Evolutionary conservation across 257 asterid genomes (phyloP), one percentile per base, ranked within the genome.

Genomic region (Petrea volubilis): DNA sequence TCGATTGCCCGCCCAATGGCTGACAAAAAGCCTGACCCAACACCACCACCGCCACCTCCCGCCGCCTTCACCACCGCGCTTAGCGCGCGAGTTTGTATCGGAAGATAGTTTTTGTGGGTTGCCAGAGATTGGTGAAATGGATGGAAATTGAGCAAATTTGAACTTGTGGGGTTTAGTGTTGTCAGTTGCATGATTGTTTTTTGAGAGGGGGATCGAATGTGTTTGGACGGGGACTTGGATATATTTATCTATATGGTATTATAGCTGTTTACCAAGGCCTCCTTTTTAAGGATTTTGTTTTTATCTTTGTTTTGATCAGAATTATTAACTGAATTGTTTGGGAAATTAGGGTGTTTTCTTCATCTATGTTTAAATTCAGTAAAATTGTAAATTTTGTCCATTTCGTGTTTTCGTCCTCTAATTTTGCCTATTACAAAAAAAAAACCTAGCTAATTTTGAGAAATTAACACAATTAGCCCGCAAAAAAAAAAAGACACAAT

Each of bases 1-100:
- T 92, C 98, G 3, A 95, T 92, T 38, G 90, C 91, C 55, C 91
- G 90, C 78, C 96, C 96, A 44, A 95, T 80, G 70, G 96, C 85
- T 50, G 96, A 84, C 78, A 89, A 61, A 78, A 94, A 87, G 17
- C 92, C 98, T 4, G 88, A 75, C 55, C 80, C 79, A 44, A 27
- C 78, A 5, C 77, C 78, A 3, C 58, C 78, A 20, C 59, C 76
- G 56, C 56, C 38, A 20, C 50, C 70, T n/a, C 69, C 65, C 15
- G 27, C 53, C 7, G 52, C 78, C 58, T 40, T 73, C 56, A 40
- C 78, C 41, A 7, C 77, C 38, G 74, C 74, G 47, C 43, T 68
- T 34, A 38, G 44, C 15, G 50, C 40, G 52, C 77, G 83, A 44
- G 74, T 31, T 75, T 25, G 81, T 10, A 77, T 20, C 18, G 71